Evolutionary conservation across 2,329 filamentous ascomycete genomes (phyloP), one percentile per base, ranked within the genome.

Genomic region (Cylindrodendrum hubeiense): DNA sequence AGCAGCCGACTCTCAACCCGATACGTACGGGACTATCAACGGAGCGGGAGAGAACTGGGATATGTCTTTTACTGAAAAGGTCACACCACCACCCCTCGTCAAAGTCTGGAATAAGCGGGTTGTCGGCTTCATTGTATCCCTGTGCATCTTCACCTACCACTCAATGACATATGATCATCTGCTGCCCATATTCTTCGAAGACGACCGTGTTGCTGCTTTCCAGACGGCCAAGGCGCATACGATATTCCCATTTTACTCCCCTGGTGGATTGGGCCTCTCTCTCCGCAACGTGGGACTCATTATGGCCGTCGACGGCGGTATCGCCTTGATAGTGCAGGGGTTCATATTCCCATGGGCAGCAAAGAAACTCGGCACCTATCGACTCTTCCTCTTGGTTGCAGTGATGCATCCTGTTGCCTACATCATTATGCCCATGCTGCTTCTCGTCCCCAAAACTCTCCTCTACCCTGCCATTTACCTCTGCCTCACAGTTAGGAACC

Each of bases 161-260:
- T 94, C 92, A 39, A 98, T 98, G 94, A 94, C 92, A 0, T 98
- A 93, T 79, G 95, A 98, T 75, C 93, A 97, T 77, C 86, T 98
- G 1, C 85, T 97, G 58, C 95, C 95, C 8, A 97, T 98, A 65
- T 98, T 97, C 80, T 89, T 97, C 55, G 94, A 98, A 78, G 94
- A 97, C 73, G 86, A 90, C 43, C 86, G 87, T 30, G 81, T 80
- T 67, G 76, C 79, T 26, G 76, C 82, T 49, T 78, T 82, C 44
- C 76, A 82, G 6, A 68, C 80, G 24, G 66, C 78, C 44, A 71
- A 70, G n/a, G 43, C 70, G 50, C 65, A 70, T 54, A 63, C 73
- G n/a, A 74, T 75, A 44, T 85, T 80, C 70, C 82, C 78, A 2
- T 82, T 92, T 43, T 85, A 87, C 75, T 88, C 85, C 1, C 85